Conservation (phyloP, 1,284 basidiomycete genomes). For the Trichosporon asahii region DNA sequence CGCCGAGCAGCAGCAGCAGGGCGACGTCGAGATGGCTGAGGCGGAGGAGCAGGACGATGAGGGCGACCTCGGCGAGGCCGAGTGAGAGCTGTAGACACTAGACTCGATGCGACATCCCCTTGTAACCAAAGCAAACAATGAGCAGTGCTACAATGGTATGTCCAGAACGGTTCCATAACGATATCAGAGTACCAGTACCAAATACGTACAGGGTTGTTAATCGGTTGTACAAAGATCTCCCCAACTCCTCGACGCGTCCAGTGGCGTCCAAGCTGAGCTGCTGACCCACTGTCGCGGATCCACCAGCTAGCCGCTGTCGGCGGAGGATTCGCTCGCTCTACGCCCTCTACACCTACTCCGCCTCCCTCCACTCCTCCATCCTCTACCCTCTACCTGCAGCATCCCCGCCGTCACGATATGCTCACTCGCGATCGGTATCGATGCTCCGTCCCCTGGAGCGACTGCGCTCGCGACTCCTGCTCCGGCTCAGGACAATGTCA, state of each 20-base stretch:
- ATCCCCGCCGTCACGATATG: not conserved
- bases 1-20: too few species aligned
- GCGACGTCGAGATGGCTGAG: slow-evolving; percentile 12
- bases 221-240: not conserved
- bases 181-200: not conserved
- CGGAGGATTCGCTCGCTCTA: not conserved
- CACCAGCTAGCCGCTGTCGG: too few species aligned
- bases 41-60: not conserved
- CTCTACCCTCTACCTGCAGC: not conserved
- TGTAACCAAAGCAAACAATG: too few species aligned
- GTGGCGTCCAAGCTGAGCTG: too few species aligned
- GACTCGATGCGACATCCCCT: not conserved
- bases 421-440: slow-evolving; percentile 31
- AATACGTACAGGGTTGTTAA: not conserved
- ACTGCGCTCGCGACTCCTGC: slow-evolving; percentile 38
- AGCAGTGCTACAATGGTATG: too few species aligned
- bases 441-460: slow-evolving; percentile 13
- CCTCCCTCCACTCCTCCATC: not conserved
- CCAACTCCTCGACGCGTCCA: not conserved
- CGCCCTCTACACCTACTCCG: not conserved
- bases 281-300: too few species aligned
- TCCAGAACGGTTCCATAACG: not conserved
- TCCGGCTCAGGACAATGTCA: slow-evolving; percentile 39
- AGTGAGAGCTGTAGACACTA: slow-evolving; percentile 1
- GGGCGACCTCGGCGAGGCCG: slow-evolving; percentile 15